phyloP scores from a whole-genome alignment of 495 filamentous ascomycete genomes.

The Collariella sp. region DNA sequence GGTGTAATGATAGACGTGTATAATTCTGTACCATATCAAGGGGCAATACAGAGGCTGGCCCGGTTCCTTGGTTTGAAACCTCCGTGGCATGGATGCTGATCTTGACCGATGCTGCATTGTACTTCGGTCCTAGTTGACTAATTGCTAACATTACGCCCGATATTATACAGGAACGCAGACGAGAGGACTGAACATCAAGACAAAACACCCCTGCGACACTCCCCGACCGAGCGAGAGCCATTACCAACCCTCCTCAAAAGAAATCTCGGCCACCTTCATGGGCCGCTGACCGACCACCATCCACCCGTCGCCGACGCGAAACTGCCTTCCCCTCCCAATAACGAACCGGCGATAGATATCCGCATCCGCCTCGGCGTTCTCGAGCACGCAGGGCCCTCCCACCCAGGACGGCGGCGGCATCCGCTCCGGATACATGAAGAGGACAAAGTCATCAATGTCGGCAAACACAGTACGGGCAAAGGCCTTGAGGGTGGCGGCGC shows the following conservation, averaged over 20 bases:
- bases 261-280: constrained; percentile 21
- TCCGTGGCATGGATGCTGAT: not conserved
- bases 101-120: too few relatives aligned
- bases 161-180: not conserved
- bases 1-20: constrained; percentile 20
- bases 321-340: constrained; percentile 19
- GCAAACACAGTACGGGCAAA: constrained; percentile 21
- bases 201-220: not conserved
- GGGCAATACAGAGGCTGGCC: constrained; percentile 11
- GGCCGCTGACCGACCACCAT: constrained; percentile 21
- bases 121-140: too few relatives aligned
- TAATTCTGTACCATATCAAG: constrained; percentile 24
- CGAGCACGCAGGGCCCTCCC: constrained; percentile 14
- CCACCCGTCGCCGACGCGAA: constrained; percentile 20
- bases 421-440: constrained; percentile 20
- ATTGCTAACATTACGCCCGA: not conserved
- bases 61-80: not conserved
- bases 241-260: constrained; percentile 21
- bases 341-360: constrained; percentile 21
- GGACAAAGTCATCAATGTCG: constrained; percentile 23
- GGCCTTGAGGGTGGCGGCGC: constrained; percentile 19
- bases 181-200: not conserved
- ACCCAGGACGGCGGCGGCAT: constrained; percentile 18
- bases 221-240: not conserved
- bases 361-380: constrained; percentile 4